Base-by-base conservation (phyloP, 768 basidiomycete species). In the Amanita pseudoporphyria region DNA sequence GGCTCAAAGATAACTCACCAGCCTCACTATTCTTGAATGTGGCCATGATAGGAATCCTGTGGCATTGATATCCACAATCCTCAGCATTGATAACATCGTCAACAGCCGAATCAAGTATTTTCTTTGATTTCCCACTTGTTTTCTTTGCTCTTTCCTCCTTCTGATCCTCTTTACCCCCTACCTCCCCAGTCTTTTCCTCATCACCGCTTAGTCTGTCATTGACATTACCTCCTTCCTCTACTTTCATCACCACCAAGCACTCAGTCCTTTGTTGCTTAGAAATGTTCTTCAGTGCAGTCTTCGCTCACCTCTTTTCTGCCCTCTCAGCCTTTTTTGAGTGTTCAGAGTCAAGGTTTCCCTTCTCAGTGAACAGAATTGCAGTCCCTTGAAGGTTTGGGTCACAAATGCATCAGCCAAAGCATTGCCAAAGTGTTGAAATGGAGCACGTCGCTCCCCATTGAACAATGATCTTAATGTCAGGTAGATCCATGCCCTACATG, bases 1-100 rank as follows among this genome's bases (percentile, higher is more conserved):
- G 6, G 18, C 26, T 45, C n/a, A 32, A 45, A 31, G n/a, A 45
- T 13, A 45, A 43, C 41, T 43, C 35, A 46, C 45, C 45, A 33
- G 45, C 45, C n/a, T 46, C 35, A 37, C 10, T 21, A 37, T 46
- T 46, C 21, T 33, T 37, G 35, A 46, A 46, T 14, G 31, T 6
- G 12, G 35, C 5, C 32, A 33, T 32, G 18, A 46, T 19, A 22
- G 35, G 45, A 14, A 19, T 19, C 21, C 45, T 2, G 18, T n/a
- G 30, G 21, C 45, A 46, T 21, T 5, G 7, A 33, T 3, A 33
- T 37, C 45, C 45, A 14, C 31, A 31, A 46, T 19, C 30, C 45
- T 46, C 21, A 2, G 45, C 45, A 46, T 46, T 46, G 32, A 46
- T 37, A 5, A 46, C 16, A 33, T 33, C 30, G 14, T 46, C 45